These are phyloP conservation scores for Colletotrichum tabaci DNA, from an alignment of 2,329 filamentous ascomycete species.

Conservation along the genomic window DNA sequence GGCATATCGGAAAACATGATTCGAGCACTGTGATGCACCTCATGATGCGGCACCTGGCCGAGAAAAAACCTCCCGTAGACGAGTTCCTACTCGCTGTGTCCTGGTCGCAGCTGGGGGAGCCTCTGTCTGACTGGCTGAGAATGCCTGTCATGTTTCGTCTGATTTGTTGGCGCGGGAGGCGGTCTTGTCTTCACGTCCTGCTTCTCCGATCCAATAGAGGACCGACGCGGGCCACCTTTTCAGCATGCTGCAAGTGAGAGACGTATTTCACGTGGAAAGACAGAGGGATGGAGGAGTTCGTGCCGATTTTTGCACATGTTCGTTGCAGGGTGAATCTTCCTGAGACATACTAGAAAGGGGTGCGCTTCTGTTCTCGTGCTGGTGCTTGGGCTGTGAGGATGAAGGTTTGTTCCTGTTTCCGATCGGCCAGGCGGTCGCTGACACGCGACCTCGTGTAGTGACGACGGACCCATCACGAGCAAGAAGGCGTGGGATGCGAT, in stretches of 20 bases:
- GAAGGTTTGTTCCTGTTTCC: slow-evolving; percentile 40
- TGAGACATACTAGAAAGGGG: neutral
- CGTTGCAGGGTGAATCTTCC: slow-evolving; percentile 1
- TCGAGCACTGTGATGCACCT: slow-evolving; percentile 22
- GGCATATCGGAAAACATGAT: slow-evolving; percentile 35
- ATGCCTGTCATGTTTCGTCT: slow-evolving; percentile 33
- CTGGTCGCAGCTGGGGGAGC: slow-evolving; percentile 25
- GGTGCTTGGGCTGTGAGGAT: slow-evolving; percentile 24
- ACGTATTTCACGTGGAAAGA: slow-evolving; percentile 32
- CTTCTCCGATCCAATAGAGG: slow-evolving; percentile 23
- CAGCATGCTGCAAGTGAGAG: neutral
- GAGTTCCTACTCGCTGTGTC: slow-evolving; percentile 16
- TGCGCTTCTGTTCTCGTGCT: slow-evolving; percentile 9
- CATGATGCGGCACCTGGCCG: slow-evolving; percentile 16
- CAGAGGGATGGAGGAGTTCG: slow-evolving; percentile 4
- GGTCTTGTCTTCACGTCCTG: slow-evolving; percentile 23
- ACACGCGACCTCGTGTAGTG: slow-evolving; percentile 38
- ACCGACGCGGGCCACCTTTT: slow-evolving; percentile 8
- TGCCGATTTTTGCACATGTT: slow-evolving; percentile 28
- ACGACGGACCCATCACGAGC: slow-evolving; percentile 36
- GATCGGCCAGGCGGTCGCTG: slow-evolving; percentile 33
- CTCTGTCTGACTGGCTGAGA: slow-evolving; percentile 26
- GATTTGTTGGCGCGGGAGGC: slow-evolving; percentile 38
- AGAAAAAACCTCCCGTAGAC: slow-evolving; percentile 22
- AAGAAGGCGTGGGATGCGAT: slow-evolving; percentile 22